phyloP scores from a whole-genome alignment of 768 basidiomycete genomes.

The Mycena vulgaris region DNA sequence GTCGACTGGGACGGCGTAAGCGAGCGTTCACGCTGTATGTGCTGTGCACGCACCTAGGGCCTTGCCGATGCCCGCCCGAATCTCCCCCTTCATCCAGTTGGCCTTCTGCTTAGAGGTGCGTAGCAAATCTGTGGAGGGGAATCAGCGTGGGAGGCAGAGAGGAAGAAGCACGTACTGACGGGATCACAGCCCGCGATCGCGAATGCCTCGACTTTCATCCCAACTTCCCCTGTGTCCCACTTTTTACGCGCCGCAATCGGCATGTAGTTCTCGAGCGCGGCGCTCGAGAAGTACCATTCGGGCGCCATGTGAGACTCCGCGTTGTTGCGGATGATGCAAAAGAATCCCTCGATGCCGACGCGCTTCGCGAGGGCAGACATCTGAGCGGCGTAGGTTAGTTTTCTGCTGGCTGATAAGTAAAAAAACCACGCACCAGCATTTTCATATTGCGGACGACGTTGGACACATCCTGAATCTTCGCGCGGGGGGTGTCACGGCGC shows the following conservation, averaged over 20 bases:
- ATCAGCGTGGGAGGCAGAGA: neutral
- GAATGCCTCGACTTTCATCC: conserved; percentile 10
- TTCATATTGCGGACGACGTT: conserved; percentile 19
- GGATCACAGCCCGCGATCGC: neutral
- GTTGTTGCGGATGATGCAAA: conserved; percentile 41
- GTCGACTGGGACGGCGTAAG: neutral
- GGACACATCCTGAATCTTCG: too few species aligned
- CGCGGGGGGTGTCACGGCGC: conserved; percentile 13
- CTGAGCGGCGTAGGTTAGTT: neutral
- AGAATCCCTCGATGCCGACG: conserved; percentile 44
- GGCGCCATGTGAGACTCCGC: conserved; percentile 36
- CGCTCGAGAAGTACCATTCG: conserved; percentile 41
- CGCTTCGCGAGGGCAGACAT: conserved; percentile 29
- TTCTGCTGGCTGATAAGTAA: neutral
- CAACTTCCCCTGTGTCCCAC: conserved; percentile 32
- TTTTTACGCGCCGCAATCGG: conserved; percentile 21
- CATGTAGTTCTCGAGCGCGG: conserved; percentile 38
- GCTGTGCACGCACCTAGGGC: neutral
- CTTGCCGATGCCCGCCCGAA: neutral
- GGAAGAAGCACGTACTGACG: neutral
- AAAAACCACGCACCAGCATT: conserved; percentile 24
- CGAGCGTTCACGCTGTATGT: too few species aligned
- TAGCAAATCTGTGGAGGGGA: neutral
- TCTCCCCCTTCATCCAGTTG: neutral
- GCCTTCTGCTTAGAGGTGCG: neutral